Conservation (phyloP, 2,329 filamentous ascomycete genomes). For the Penicillium sp. region DNA sequence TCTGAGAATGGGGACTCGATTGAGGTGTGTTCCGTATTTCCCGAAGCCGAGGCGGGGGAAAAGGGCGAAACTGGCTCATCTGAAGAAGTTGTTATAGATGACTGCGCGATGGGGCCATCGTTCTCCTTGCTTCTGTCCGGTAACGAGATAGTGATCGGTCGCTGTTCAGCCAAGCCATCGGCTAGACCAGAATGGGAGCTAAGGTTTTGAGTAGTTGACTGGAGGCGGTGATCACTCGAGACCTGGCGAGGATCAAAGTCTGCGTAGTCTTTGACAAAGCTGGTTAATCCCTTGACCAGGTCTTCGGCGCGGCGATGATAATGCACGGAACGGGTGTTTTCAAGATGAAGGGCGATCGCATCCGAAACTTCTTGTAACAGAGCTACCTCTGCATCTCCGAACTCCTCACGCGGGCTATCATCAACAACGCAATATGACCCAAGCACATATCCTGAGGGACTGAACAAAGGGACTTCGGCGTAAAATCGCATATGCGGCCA, state of each 20-base stretch:
- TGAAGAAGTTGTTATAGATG: not conserved
- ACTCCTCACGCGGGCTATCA: conserved; percentile 49
- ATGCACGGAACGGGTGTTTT: conserved; percentile 55
- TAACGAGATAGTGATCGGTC: not conserved
- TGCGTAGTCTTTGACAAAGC: conserved; percentile 48
- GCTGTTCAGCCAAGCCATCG: not conserved
- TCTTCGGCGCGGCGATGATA: conserved; percentile 58
- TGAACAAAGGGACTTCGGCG: conserved; percentile 61
- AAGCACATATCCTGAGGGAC: conserved; percentile 55
- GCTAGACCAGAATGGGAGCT: not conserved
- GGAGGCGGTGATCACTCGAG: conserved; percentile 12
- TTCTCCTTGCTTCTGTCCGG: not conserved
- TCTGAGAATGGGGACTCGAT: not conserved
- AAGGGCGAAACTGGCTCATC: not conserved
- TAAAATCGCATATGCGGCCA: conserved; percentile 49
- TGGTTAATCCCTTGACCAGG: conserved; percentile 56
- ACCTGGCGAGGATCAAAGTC: conserved; percentile 24
- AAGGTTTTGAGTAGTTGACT: not conserved
- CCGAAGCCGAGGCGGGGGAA: not conserved
- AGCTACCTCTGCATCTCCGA: conserved; percentile 36
- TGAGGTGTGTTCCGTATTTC: not conserved
- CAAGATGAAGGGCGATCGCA: conserved; percentile 59
- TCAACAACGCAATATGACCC: conserved; percentile 62
- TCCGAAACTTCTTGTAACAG: conserved; percentile 59
- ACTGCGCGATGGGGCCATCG: not conserved